Conservation (phyloP, 176 grass and related monocot genomes). For the Sorghum bicolor region DNA sequence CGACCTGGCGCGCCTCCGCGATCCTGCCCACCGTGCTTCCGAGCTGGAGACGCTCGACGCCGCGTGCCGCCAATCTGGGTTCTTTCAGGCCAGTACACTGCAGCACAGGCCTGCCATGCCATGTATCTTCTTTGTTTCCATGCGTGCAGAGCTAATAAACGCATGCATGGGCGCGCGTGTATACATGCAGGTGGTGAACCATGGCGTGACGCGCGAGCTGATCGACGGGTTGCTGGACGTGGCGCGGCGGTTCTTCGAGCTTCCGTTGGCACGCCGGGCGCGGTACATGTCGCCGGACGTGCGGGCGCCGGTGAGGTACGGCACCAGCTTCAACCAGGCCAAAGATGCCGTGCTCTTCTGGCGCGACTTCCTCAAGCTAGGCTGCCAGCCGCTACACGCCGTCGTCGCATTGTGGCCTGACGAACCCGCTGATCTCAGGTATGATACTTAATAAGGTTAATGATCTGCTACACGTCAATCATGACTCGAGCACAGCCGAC, state of each 20-base stretch:
- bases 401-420: slow-evolving; percentile 52
- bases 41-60: slow-evolving; percentile 41
- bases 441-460: background rate
- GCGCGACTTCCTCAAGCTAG: slow-evolving; percentile 93
- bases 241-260: slow-evolving; percentile 69
- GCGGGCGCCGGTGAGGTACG: slow-evolving; percentile 55
- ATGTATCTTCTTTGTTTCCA: no score
- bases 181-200: slow-evolving; percentile 61
- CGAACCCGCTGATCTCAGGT: slow-evolving; percentile 43
- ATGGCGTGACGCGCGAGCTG: slow-evolving; percentile 22
- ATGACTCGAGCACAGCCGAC: no score
- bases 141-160: no score
- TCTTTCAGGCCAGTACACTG: slow-evolving; percentile 60
- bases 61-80: slow-evolving; percentile 67
- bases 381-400: slow-evolving; percentile 21
- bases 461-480: no score
- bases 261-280: slow-evolving; percentile 36
- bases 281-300: slow-evolving; percentile 77
- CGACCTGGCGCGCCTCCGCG: slow-evolving; percentile 33
- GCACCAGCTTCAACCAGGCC: slow-evolving; percentile 95
- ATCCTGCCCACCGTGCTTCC: slow-evolving; percentile 25
- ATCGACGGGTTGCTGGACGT: slow-evolving; percentile 42
- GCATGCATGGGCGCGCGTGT: no score
- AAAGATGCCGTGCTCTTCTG: slow-evolving; percentile 77
- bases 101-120: background rate